Conservation (phyloP, 306 rosid species). For the Senna tora region DNA sequence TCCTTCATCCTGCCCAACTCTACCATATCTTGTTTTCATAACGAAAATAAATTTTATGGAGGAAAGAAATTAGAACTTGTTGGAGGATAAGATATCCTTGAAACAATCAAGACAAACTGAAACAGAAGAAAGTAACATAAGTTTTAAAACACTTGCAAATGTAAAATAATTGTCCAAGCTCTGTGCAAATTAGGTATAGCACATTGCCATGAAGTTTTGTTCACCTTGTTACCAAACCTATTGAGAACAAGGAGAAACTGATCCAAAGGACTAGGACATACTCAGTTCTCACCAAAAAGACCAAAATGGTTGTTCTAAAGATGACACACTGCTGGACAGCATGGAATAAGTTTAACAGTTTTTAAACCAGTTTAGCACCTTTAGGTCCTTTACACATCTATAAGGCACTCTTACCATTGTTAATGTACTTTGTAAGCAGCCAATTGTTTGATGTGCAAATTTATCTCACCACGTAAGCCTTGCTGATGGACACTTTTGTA, state of each 20-base stretch:
- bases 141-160: neutral
- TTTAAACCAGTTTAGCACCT: neutral
- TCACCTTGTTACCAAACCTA: neutral
- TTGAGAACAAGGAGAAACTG: neutral
- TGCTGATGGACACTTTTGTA: neutral
- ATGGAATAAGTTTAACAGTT: neutral
- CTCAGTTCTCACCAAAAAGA: neutral
- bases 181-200: neutral
- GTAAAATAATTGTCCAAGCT: neutral
- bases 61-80: neutral
- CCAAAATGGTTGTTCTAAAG: neutral
- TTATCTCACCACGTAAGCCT: constrained; percentile 3
- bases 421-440: constrained; percentile 20
- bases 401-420: neutral
- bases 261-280: neutral
- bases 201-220: neutral
- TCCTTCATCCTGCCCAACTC: constrained; percentile 25
- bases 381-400: neutral
- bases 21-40: neutral
- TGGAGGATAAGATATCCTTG: neutral
- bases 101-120: neutral
- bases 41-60: neutral
- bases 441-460: constrained; percentile 16
- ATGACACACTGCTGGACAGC: neutral
- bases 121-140: neutral